These are phyloP conservation scores for Mortierella sp. DNA, from an alignment of 371 early-diverging fungal species.

Conservation along the genomic window DNA sequence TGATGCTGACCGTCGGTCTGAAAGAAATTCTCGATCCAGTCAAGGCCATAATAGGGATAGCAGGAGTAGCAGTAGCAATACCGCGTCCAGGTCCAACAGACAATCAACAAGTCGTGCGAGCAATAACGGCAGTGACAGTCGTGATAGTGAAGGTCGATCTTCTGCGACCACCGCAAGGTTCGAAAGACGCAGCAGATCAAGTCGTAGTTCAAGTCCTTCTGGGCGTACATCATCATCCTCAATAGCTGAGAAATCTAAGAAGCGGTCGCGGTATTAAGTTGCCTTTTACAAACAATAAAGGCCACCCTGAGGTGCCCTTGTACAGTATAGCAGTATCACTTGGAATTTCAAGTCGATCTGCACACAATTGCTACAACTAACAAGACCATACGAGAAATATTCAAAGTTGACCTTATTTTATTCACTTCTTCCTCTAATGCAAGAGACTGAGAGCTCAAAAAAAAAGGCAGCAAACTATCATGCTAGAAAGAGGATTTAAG, in stretches of 20 bases:
- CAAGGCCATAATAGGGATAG: not conserved
- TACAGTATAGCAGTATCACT: too few species aligned
- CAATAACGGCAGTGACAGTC: not conserved
- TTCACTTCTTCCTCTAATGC: not conserved
- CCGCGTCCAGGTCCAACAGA: not conserved
- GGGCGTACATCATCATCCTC: constrained; percentile 3
- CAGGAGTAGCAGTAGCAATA: not conserved
- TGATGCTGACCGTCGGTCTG: not conserved
- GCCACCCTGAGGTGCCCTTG: too few species aligned
- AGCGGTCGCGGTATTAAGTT: constrained; percentile 32
- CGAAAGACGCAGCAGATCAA: not conserved
- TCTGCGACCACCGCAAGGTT: too few species aligned
- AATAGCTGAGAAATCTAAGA: constrained; percentile 28
- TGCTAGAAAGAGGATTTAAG: constrained; percentile 22
- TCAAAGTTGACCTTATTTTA: constrained; percentile 29
- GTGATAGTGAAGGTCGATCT: not conserved
- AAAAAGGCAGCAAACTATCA: constrained; percentile 10
- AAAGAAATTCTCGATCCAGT: not conserved
- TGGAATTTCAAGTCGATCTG: too few species aligned
- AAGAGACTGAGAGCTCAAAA: constrained; percentile 10
- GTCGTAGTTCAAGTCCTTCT: constrained; percentile 13
- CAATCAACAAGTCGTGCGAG: not conserved
- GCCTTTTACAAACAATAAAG: not conserved
- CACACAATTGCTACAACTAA: too few species aligned
- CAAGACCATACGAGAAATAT: constrained; percentile 7